phyloP scores from a whole-genome alignment of 139 green algal genomes.

The Chlamydomonas schloesseri region DNA sequence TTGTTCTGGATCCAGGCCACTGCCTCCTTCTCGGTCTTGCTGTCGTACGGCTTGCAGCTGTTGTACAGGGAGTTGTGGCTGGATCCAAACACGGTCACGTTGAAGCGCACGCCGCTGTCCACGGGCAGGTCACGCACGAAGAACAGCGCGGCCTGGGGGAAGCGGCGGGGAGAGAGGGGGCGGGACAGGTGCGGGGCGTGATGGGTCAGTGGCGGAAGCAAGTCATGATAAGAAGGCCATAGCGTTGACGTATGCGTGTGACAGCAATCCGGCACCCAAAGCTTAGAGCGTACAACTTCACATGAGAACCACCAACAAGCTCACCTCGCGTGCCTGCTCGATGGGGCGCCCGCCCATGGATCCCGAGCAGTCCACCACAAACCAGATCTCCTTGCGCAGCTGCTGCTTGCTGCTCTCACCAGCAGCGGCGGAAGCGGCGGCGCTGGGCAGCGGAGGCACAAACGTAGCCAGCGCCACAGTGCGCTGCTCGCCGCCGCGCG shows the following conservation, averaged over 20 bases:
- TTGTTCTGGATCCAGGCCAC: slow-evolving; percentile 49
- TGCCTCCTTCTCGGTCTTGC: slow-evolving; percentile 2
- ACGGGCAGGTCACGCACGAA: slow-evolving; percentile 57
- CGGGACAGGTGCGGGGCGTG: not conserved
- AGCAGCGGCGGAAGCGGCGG: not conserved
- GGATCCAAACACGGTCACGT: slow-evolving; percentile 47
- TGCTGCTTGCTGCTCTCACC: not conserved
- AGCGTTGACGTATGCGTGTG: too few relatives aligned
- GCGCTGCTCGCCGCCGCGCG: not conserved
- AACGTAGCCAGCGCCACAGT: slow-evolving; percentile 52
- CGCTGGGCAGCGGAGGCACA: slow-evolving; percentile 6
- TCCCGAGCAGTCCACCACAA: slow-evolving; percentile 52
- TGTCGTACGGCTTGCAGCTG: slow-evolving; percentile 22
- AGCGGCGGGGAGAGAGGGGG: not conserved
- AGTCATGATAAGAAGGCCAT: not conserved
- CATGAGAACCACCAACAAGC: not conserved
- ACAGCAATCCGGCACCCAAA: too few relatives aligned
- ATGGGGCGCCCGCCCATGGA: slow-evolving; percentile 44
- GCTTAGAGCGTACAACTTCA: not conserved
- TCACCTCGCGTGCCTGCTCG: slow-evolving; percentile 22
- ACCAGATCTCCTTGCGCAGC: slow-evolving; percentile 35
- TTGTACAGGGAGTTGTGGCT: slow-evolving; percentile 36
- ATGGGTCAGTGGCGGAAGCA: not conserved
- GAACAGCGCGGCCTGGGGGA: slow-evolving; percentile 48
- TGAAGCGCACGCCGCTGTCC: slow-evolving; percentile 39